These are phyloP conservation scores for Poa pratensis DNA, from an alignment of 176 grass and related monocot genomes.

Conservation along the genomic window DNA sequence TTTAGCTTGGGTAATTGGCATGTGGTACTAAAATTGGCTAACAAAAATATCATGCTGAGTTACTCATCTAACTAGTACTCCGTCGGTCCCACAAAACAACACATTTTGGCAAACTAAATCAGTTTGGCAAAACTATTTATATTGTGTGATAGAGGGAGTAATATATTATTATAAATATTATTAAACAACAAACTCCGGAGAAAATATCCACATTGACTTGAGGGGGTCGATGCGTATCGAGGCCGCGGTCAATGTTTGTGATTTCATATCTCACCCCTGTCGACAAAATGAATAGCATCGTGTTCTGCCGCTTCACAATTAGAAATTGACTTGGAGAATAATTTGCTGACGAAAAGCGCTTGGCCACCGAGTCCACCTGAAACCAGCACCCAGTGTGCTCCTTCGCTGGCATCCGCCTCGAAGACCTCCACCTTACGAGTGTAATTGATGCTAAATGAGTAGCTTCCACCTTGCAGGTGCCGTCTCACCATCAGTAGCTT, in stretches of 20 bases:
- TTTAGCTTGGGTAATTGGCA: too few species aligned
- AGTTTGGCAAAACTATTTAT: too few species aligned
- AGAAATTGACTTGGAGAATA: not conserved
- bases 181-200: not conserved
- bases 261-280: conserved; percentile 12
- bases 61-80: too few species aligned
- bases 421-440: not conserved
- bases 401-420: not conserved
- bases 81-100: too few species aligned
- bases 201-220: not conserved
- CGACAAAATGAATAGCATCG: not conserved
- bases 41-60: too few species aligned
- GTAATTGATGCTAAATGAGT: not conserved
- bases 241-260: not conserved
- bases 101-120: too few species aligned
- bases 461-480: too few species aligned
- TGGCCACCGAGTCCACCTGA: not conserved
- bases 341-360: not conserved
- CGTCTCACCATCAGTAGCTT: conserved; percentile 2
- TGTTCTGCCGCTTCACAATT: not conserved
- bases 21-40: too few species aligned
- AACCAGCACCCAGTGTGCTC: not conserved
- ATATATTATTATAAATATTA: not conserved
- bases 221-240: not conserved
- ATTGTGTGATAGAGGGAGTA: too few species aligned